Evolutionary conservation across 1,139 yeast species (phyloP).

Genomic region (Spathaspora sp.): DNA sequence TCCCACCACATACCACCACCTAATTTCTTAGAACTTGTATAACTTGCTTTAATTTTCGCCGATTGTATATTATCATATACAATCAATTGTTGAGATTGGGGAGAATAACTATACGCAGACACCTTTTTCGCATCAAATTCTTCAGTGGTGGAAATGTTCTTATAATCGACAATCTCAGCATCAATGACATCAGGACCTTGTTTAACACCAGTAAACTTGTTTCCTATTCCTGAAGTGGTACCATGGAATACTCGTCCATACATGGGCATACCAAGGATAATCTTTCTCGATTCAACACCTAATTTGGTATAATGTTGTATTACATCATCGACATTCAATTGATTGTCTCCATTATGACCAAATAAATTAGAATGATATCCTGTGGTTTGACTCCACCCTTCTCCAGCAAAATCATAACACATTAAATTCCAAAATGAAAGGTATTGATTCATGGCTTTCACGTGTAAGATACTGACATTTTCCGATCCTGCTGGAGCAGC

Average conservation of each 20-base stretch:
- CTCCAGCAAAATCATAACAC: slow-evolving; percentile 86
- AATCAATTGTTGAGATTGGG: slow-evolving; percentile 39
- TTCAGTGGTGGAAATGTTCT: slow-evolving; percentile 51
- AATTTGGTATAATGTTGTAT: slow-evolving; percentile 40
- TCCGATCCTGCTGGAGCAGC: slow-evolving; percentile 75
- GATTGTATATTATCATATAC: slow-evolving; percentile 67
- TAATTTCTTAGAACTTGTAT: slow-evolving; percentile 44
- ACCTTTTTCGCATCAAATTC: slow-evolving; percentile 50
- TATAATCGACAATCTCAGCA: slow-evolving; percentile 55
- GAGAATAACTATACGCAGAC: slow-evolving; percentile 58
- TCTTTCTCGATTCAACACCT: slow-evolving; percentile 49
- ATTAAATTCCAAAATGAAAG: slow-evolving; percentile 79
- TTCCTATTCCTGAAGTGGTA: slow-evolving; percentile 36
- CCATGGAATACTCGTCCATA: slow-evolving; percentile 72
- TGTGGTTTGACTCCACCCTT: slow-evolving; percentile 60
- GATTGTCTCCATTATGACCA: slow-evolving; percentile 40
- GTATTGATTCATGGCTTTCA: slow-evolving; percentile 54
- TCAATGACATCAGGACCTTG: slow-evolving; percentile 19
- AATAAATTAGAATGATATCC: slow-evolving; percentile 75
- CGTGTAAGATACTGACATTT: slow-evolving; percentile 39
- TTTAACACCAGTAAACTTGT: slow-evolving; percentile 33
- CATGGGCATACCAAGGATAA: slow-evolving; percentile 85
- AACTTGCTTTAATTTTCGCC: slow-evolving; percentile 58
- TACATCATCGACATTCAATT: slow-evolving; percentile 49
- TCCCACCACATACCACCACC: slow-evolving; percentile 98